A percentile compares a stretch with the other conserved stretches of the same genome.
These are phyloP conservation scores for Laetiporus sulphureus DNA, from an alignment of 1,284 basidiomycete species.

Conservation along the genomic window DNA sequence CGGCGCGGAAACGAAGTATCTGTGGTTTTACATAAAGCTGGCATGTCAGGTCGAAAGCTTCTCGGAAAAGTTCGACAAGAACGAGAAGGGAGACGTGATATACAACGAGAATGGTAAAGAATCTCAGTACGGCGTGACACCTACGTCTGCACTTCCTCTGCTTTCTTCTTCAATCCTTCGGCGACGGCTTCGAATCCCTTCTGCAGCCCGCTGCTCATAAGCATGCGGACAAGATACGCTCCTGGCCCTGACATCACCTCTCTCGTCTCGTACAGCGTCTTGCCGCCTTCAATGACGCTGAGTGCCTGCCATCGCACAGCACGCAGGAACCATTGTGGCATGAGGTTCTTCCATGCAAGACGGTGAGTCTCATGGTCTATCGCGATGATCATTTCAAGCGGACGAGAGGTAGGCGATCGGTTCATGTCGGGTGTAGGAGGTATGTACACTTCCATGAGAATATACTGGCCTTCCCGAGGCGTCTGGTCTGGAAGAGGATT, in stretches of 20 bases:
- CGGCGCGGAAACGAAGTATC: too few relatives aligned
- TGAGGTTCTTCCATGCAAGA: conserved; percentile 47
- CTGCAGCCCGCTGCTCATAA: conserved; percentile 36
- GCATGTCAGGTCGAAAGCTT: too few relatives aligned
- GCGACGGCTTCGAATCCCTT: conserved; percentile 49
- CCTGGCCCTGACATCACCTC: conserved; percentile 53
- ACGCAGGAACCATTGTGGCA: conserved; percentile 38
- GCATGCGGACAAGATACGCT: conserved; percentile 48
- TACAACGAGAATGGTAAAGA: too few relatives aligned
- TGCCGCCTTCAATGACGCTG: conserved; percentile 39
- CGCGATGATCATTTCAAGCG: conserved; percentile 23
- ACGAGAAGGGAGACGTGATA: too few relatives aligned
- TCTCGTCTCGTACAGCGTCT: conserved; percentile 58
- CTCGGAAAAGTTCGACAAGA: too few relatives aligned
- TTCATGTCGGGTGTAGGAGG: conserved; percentile 46
- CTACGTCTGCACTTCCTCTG: conserved; percentile 30
- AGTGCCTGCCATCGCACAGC: conserved; percentile 62
- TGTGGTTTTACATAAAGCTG: too few relatives aligned
- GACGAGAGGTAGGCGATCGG: conserved; percentile 17
- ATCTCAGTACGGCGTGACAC: too few relatives aligned
- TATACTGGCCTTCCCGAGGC: conserved; percentile 36
- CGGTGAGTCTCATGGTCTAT: conserved; percentile 47
- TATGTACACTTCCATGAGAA: conserved; percentile 49
- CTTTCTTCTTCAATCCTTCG: conserved; percentile 45
- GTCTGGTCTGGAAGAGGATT: conserved; percentile 41